Conservation (phyloP, 106 monocot genomes). For the Dendrobium catenatum region DNA sequence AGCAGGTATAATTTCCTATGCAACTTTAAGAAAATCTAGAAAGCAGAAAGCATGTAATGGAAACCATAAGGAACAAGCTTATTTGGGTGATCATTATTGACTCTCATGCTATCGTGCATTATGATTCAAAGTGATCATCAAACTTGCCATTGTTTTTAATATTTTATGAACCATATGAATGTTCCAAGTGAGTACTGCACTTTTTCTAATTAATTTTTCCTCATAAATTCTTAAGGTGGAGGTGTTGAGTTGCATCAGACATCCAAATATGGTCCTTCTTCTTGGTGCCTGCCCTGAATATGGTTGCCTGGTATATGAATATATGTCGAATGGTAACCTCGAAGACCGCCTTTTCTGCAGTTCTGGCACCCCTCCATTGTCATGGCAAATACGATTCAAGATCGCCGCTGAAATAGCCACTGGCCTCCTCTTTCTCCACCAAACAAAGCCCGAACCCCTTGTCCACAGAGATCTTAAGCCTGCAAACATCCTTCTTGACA, state of each 20-base stretch:
- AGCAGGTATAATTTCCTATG: too few relatives aligned
- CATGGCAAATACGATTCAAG: constrained; percentile 61
- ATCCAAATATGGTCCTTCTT: constrained; percentile 70
- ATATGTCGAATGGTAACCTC: constrained; percentile 63
- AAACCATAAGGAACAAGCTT: neutral
- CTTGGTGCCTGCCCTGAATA: constrained; percentile 65
- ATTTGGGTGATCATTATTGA: too few relatives aligned
- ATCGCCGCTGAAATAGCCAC: constrained; percentile 56
- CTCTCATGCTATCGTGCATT: too few relatives aligned
- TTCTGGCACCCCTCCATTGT: constrained; percentile 20
- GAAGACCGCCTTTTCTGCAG: constrained; percentile 52
- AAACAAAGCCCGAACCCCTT: constrained; percentile 56
- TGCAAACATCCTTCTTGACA: constrained; percentile 54
- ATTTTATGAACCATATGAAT: neutral
- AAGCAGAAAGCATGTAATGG: neutral
- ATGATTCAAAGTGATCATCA: neutral
- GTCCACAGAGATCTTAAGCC: constrained; percentile 72
- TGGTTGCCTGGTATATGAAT: constrained; percentile 66
- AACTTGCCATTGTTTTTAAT: neutral
- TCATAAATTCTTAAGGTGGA: constrained; percentile 31
- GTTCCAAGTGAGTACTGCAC: neutral
- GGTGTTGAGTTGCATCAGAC: constrained; percentile 52
- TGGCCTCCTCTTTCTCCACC: constrained; percentile 56
- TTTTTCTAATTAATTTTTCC: neutral
- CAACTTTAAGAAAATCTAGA: neutral